Evolutionary conservation across 2,329 filamentous ascomycete genomes (phyloP).

Genomic region (Alternaria ethzedia): DNA sequence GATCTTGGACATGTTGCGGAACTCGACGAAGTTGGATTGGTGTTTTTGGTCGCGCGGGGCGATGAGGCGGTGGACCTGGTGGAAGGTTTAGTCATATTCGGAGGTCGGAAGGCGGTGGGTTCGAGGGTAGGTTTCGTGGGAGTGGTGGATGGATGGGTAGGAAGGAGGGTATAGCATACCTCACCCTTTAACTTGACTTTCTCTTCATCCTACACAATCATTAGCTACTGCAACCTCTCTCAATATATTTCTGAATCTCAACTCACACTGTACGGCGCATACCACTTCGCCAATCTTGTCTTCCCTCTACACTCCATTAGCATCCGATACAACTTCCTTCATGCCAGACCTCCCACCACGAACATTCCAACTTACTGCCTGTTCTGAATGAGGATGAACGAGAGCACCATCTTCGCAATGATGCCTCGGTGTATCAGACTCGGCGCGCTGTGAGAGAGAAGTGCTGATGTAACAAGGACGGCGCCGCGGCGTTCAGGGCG

Average conservation of each 20-base stretch:
- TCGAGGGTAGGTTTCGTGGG: background rate
- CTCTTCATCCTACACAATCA: conserved; percentile 75
- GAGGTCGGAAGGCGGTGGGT: background rate
- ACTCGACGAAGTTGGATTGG: conserved; percentile 99
- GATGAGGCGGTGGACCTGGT: conserved; percentile 93
- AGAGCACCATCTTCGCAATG: conserved; percentile 66
- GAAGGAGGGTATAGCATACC: conserved; percentile 56
- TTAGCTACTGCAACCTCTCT: conserved; percentile 17
- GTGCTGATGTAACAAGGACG: background rate
- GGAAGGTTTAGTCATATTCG: background rate
- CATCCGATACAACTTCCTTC: too few species aligned
- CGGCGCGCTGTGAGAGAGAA: conserved; percentile 9
- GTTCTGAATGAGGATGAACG: conserved; percentile 90
- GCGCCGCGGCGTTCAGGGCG: background rate
- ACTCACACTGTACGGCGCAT: conserved; percentile 85
- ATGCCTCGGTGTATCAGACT: conserved; percentile 8
- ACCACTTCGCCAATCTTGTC: conserved; percentile 98
- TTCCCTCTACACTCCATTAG: conserved; percentile 73
- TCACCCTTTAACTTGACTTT: conserved; percentile 99
- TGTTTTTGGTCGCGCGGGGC: conserved; percentile 98
- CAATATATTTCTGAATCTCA: background rate
- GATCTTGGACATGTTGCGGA: conserved; percentile 86
- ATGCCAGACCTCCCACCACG: too few species aligned
- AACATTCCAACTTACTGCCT: conserved; percentile 69
- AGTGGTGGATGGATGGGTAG: background rate